Conservation (phyloP, 2,329 filamentous ascomycete species). For the Beauveria sp. region DNA sequence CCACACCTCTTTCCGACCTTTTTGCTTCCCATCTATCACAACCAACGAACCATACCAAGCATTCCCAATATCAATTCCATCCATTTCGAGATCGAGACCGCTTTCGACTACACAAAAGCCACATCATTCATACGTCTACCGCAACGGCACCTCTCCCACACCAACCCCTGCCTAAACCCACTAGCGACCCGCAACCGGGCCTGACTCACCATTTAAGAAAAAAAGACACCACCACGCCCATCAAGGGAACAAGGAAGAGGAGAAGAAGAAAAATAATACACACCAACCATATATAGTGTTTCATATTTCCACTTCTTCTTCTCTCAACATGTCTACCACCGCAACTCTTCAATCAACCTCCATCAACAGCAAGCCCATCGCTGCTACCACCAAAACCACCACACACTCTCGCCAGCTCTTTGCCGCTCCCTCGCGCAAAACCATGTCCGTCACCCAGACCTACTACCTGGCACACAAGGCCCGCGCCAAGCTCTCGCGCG, state of each 20-base stretch:
- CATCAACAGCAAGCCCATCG: conserved; percentile 18
- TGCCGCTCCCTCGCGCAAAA: conserved; percentile 54
- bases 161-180: conserved; percentile 10
- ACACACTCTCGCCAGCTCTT: conserved; percentile 25
- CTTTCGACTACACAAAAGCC: not conserved
- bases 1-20: conserved; percentile 9
- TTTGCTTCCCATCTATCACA: not conserved
- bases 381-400: conserved; percentile 17
- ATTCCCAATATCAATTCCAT: not conserved
- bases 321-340: conserved; percentile 24
- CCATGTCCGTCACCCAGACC: conserved; percentile 96
- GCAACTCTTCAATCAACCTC: conserved; percentile 20
- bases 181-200: conserved; percentile 18
- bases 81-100: not conserved
- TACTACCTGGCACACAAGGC: conserved; percentile 98
- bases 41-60: not conserved
- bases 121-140: not conserved
- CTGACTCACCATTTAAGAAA: conserved; percentile 20
- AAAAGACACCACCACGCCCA: conserved; percentile 11
- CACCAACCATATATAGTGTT: conserved; percentile 13
- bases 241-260: conserved; percentile 2
- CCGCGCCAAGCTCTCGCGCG: conserved; percentile 86
- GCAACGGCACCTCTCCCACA: not conserved
- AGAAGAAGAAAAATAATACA: conserved; percentile 13
- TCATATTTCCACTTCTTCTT: not conserved